Base-by-base conservation (phyloP, 1,139 yeast species). In the Yamadazyma atlantica region DNA sequence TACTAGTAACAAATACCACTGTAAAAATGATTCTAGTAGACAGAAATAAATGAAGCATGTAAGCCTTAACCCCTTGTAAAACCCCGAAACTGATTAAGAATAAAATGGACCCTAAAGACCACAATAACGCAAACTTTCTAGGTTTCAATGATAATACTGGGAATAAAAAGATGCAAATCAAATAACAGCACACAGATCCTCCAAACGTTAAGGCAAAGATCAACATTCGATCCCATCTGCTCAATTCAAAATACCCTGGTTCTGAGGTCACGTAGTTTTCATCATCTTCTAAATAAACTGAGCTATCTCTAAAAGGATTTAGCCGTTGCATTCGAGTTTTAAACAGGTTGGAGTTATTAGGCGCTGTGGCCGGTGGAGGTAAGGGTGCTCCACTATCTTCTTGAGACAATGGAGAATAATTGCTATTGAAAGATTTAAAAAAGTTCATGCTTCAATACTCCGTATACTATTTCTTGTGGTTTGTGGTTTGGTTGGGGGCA, bases 51-150 rank as follows among this genome's bases (percentile, higher is more conserved):
- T 76, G 82, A 10, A 58, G 55, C 46, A 72, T 53, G 45, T 78
- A 80, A 2, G 74, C 66, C 41, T 57, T 52, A 43, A 69, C 64
- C 0, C 85, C 85, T 51, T 78, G 82, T 34, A 79, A 55, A 0
- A 79, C 73, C 2, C 80, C 82, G 51, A 80, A 80, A 42, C 83
- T 73, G 5, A 72, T 64, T 40, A 80, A 53, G 57, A 80, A 80
- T 46, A 79, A 64, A 1, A 78, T 64, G 6, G 82, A 76, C 0
- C 86, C 85, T 32, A 80, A 53, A 0, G 83, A 73, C 82, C 85
- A 80, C 34, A 80, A 60, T 14, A 78, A 49, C 14, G 83, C 81
- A 57, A 80, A 79, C 51, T 80, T 80, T 34, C 75, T 58, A 0
- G 85, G 85, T 50, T 73, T 77, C 32, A 78, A 56, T 2, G 78